These are phyloP conservation scores for Stramenopiles sp. DNA, from an alignment of 352 stramenopile genomes.

Conservation along the genomic window DNA sequence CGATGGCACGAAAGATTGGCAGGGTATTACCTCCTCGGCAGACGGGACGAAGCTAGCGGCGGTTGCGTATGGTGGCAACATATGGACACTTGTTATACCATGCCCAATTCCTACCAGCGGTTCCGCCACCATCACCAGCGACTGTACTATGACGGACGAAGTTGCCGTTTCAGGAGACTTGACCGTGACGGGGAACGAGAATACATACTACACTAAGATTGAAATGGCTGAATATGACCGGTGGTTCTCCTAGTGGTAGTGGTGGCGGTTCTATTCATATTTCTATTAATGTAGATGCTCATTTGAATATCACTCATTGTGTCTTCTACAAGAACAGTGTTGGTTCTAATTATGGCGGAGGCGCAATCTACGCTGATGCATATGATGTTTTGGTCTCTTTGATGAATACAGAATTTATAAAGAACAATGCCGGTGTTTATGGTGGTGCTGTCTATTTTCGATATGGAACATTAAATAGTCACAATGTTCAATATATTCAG, in stretches of 20 bases:
- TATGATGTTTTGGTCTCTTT: constrained; percentile 1
- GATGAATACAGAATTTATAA: constrained; percentile 1
- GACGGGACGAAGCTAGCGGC: background rate
- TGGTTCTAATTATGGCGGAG: background rate
- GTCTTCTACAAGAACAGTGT: background rate
- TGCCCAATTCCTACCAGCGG: constrained; percentile 11
- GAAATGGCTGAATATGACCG: constrained; percentile 9
- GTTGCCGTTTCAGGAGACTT: background rate
- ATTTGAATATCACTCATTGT: background rate
- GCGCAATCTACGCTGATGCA: background rate
- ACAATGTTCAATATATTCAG: constrained; percentile 1
- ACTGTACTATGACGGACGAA: constrained; percentile 11
- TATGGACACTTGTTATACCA: constrained; percentile 8
- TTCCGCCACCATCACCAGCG: constrained; percentile 11
- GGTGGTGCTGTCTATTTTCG: background rate
- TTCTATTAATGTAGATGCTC: background rate
- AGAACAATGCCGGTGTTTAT: background rate
- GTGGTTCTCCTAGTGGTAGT: background rate
- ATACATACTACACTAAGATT: constrained; percentile 6
- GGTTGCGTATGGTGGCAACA: constrained; percentile 8
- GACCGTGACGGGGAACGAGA: background rate
- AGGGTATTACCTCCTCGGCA: too few species aligned
- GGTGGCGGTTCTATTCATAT: constrained; percentile 1
- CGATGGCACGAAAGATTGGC: too few species aligned
- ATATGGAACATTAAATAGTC: constrained; percentile 6